These are phyloP conservation scores for Claviceps maximensis DNA, from an alignment of 2,329 filamentous ascomycete genomes.

Conservation along the genomic window DNA sequence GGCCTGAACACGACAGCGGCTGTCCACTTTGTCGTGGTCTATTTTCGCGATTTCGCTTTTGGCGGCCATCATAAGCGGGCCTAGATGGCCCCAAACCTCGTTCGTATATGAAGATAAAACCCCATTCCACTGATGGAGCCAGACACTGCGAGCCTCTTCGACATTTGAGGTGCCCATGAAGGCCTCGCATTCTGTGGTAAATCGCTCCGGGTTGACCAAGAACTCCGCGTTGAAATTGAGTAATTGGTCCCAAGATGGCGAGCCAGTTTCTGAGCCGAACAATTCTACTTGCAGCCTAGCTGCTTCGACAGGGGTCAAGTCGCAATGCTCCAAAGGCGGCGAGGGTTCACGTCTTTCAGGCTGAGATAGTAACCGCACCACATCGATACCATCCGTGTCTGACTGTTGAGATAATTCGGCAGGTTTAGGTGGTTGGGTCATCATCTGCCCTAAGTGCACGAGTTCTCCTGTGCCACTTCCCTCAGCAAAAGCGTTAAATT, in stretches of 20 bases:
- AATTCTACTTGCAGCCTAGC: slow-evolving; percentile 24
- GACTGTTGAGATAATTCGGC: slow-evolving; percentile 9
- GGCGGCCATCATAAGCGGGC: slow-evolving; percentile 42
- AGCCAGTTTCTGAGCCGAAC: slow-evolving; percentile 15
- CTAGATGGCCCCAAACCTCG: slow-evolving; percentile 55
- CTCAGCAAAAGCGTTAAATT: neutral
- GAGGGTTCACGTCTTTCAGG: slow-evolving; percentile 11
- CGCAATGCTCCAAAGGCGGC: slow-evolving; percentile 11
- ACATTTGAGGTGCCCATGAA: slow-evolving; percentile 27
- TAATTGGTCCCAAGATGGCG: slow-evolving; percentile 27
- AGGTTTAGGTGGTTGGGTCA: neutral
- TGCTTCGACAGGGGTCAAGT: slow-evolving; percentile 17
- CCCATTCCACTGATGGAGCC: slow-evolving; percentile 42
- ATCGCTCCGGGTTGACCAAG: slow-evolving; percentile 14
- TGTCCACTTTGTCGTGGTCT: slow-evolving; percentile 10
- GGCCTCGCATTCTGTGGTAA: slow-evolving; percentile 9
- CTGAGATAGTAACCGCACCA: slow-evolving; percentile 23
- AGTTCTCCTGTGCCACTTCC: neutral
- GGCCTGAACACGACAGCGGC: slow-evolving; percentile 14
- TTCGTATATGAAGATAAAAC: slow-evolving; percentile 46
- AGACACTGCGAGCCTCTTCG: slow-evolving; percentile 27
- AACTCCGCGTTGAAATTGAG: slow-evolving; percentile 39
- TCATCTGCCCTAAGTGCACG: neutral
- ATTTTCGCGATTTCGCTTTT: slow-evolving; percentile 38
- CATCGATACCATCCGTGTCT: slow-evolving; percentile 15